Conservation (phyloP, 768 basidiomycete genomes). For the Russula sp. region DNA sequence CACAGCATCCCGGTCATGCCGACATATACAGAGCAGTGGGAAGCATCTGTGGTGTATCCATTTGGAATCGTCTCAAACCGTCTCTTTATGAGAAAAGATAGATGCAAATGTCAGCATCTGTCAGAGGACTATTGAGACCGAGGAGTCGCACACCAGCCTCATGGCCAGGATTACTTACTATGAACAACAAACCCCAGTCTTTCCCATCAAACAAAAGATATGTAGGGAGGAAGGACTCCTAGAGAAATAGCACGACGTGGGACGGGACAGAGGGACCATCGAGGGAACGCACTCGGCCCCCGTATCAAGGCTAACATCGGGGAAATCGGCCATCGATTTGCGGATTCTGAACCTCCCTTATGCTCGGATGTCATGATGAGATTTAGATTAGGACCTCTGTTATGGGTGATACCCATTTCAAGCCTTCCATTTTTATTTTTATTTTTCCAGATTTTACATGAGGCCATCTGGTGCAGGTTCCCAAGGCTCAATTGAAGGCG, state of each 20-base stretch:
- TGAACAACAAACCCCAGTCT: background rate
- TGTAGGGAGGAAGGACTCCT: too few species aligned
- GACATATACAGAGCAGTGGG: too few species aligned
- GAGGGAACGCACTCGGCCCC: too few species aligned
- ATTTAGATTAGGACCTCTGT: too few species aligned
- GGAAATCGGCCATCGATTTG: background rate
- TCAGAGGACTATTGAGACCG: background rate
- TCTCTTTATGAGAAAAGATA: background rate
- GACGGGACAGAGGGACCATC: too few species aligned
- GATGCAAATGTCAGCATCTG: background rate
- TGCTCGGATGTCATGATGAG: too few species aligned
- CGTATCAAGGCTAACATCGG: background rate
- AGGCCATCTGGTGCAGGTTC: background rate
- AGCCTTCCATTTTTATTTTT: background rate
- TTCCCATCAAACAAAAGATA: background rate
- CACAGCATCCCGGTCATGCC: too few species aligned
- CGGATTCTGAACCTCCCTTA: background rate
- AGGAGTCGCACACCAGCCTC: background rate
- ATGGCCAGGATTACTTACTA: background rate
- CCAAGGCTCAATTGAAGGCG: background rate
- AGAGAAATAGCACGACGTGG: background rate
- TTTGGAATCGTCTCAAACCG: background rate
- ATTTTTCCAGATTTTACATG: background rate
- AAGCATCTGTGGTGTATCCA: too few species aligned
- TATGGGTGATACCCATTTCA: background rate